These are phyloP conservation scores for Fusarium euwallaceae DNA, from an alignment of 2,329 filamentous ascomycete genomes.

Conservation along the genomic window DNA sequence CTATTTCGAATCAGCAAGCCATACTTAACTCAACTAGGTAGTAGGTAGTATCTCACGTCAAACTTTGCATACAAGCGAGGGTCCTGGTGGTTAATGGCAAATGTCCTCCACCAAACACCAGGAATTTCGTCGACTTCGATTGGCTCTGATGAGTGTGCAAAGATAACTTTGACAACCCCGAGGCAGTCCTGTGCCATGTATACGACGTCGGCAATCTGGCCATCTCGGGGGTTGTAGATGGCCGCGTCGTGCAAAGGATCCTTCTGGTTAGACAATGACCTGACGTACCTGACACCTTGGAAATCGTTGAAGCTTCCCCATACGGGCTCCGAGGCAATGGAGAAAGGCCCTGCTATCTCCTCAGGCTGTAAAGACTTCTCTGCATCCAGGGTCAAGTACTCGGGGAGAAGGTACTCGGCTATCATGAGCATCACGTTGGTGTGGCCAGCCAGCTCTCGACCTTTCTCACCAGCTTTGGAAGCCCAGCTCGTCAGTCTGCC, in stretches of 20 bases:
- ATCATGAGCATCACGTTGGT: background rate
- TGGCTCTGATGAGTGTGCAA: background rate
- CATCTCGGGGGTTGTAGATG: background rate
- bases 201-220: background rate
- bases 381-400: background rate
- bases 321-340: background rate
- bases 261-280: background rate
- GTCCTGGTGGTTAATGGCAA: background rate
- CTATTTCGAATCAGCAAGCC: background rate
- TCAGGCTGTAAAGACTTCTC: background rate
- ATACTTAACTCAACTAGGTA: background rate
- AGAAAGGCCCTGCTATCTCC: background rate
- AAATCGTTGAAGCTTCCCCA: background rate
- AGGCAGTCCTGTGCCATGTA: background rate
- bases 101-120: background rate
- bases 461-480: background rate
- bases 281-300: background rate
- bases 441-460: background rate
- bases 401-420: background rate
- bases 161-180: background rate
- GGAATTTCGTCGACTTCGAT: background rate
- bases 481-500: no score
- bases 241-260: background rate
- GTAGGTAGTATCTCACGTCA: background rate
- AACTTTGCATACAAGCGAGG: background rate